Evolutionary conservation across 2,329 filamentous ascomycete species (phyloP), one percentile per base, ranked within the genome.

Genomic region (Ambrosiella cleistominuta): DNA sequence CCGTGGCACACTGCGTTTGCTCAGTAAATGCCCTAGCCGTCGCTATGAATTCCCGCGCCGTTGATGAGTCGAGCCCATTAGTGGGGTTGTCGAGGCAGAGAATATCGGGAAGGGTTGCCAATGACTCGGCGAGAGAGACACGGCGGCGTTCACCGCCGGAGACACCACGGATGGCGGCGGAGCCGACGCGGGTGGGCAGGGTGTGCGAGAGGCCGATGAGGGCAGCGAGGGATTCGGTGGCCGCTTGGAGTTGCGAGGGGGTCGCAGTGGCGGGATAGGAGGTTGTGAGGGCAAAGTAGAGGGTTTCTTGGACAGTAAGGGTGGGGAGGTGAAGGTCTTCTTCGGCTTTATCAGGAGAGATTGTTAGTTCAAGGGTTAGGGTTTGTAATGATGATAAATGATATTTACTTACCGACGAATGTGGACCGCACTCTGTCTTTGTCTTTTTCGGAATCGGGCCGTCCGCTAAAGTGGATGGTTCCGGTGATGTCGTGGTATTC

Each of bases 61-160:
- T 57, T 1, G 57, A 36, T 1, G 57, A 55, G 40, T 61, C 60
- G 6, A 61, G 54, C 2, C 57, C 60, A 9, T 58, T 59, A 2
- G 60, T 61, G 12, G 60, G 50, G 12, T 53, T 57, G 37, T 61
- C 60, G 36, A 59, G 54, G 38, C 51, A 39, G 35, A 57, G 45
- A 11, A 61, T 54, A 8, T 50, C 49, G 19, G 57, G 50, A n/a
- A 39, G 15, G 17, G 57, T 57, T 13, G 69, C 71, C 27, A 82
- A 74, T 2, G 81, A 83, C 66, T 89, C 85, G 0, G 83, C 85
- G 61, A 88, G 86, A 42, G 80, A 83, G 2, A 90, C 85, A 66
- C 86, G 81, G 70, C 89, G 88, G 57, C 80, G 74, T 66, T 85
- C 81, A 45, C 81, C 81, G 19, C 81, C 81, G 3, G 76, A 80